Base-by-base conservation (phyloP, 1,139 yeast genomes). In the Geotrichum aggregatum region DNA sequence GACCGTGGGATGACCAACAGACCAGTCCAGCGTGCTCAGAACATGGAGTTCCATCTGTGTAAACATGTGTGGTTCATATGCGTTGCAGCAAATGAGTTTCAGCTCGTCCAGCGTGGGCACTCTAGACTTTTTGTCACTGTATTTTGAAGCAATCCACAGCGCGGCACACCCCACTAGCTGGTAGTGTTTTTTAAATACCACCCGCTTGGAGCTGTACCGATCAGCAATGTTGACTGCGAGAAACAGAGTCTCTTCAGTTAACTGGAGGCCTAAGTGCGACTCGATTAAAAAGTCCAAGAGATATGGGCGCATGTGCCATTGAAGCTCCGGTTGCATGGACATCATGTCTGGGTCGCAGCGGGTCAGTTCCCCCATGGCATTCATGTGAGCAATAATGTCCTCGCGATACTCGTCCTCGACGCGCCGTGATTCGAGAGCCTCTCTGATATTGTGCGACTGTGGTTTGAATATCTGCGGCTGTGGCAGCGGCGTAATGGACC, bases 21-120 rank as follows among this genome's bases (percentile, higher is more conserved):
- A 74, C 98, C 98, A 92, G 52, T 87, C 87, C 52, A 92, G 73
- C 1, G 98, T 89, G 52, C 82, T 73, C 52, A 92, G 73, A 41
- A 92, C 84, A 68, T 92, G 98, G 69, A 81, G 80, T 71, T 92
- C 98, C 98, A 92, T 92, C 68, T 91, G 97, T 43, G 84, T 77
- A 70, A 92, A 89, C 95, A 91, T 88, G 57, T 84, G 84, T 59
- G 83, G 84, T 59, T 88, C 95, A 66, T 88, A 91, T 13, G 89
- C 88, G 62, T 82, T 80, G 57, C 95, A 79, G 69, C 96, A 87
- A 83, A 88, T 79, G 59, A 80, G 72, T 19, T 84, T 77, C 59
- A 91, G 77, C 63, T 89, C 96, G 51, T 79, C 76, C 52, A 89
- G 75, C 1, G 92, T 83, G 30, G 97, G 96, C 3, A 88, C 89